A percentile compares a stretch with the other conserved stretches of the same genome.
Conservation (phyloP, 2,329 filamentous ascomycete species). For the Ceratocystis huliohia region DNA sequence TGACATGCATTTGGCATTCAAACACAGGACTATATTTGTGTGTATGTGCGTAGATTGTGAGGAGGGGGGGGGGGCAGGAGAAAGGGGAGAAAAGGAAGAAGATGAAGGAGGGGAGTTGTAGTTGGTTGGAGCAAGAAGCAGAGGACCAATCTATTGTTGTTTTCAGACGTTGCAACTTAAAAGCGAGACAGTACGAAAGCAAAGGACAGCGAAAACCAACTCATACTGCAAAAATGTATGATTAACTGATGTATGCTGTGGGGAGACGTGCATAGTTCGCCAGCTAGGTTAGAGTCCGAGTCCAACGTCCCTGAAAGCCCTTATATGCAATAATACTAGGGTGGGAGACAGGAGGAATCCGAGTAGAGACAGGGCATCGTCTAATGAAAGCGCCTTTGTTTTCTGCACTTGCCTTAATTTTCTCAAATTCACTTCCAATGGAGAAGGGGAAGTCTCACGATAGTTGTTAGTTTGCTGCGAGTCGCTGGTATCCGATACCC, state of each 20-base stretch:
- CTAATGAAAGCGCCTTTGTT: neutral
- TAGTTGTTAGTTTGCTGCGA: neutral
- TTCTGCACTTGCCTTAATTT: neutral
- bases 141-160: neutral
- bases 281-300: constrained; percentile 3
- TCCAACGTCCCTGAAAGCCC: constrained; percentile 3
- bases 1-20: constrained; percentile 9
- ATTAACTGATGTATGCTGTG: neutral
- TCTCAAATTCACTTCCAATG: neutral
- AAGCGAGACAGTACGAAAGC: neutral
- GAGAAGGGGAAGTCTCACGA: neutral
- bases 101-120: neutral
- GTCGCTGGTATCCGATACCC: neutral
- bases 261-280: constrained; percentile 4
- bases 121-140: neutral
- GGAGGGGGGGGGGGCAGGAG: neutral
- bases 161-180: neutral
- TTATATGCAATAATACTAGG: neutral
- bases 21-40: neutral
- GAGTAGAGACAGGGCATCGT: neutral
- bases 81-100: neutral
- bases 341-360: neutral
- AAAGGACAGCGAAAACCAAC: neutral
- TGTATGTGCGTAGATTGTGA: neutral
- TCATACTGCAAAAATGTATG: neutral